Base-by-base conservation (phyloP, 805 yeast genomes). In the Osmozyma mogii region DNA sequence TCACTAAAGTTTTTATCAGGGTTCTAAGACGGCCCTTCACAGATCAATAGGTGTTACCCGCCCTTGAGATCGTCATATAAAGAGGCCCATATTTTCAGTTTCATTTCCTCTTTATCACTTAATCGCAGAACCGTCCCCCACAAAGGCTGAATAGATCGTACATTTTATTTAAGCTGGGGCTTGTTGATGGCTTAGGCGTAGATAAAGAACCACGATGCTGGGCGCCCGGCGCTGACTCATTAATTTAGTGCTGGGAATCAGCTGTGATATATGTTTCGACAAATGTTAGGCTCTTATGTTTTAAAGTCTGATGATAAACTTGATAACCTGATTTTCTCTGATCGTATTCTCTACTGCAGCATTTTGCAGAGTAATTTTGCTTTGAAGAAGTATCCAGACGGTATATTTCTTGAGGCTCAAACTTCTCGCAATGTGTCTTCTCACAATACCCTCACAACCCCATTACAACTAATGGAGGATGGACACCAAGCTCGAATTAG, bases 161-260 rank as follows among this genome's bases (percentile, higher is more conserved):
- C 17, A 12, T 34, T 14, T 28, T 23, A 19, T 31, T 34, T 29
- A 30, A 41, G 30, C 30, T 35, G 47, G 37, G 28, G 45, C 29
- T 28, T 23, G 20, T 38, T 16, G 19, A 35, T 36, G 45, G 45
- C 43, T 29, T 22, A 41, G 36, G 47, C 47, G 45, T 34, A 43
- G 43, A 43, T 32, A 25, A 30, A 36, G 24, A 29, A 31, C 45
- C 47, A 43, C 47, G 45, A 41, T 43, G 43, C 47, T 43, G 47
- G 47, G 47, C 47, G 47, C 47, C 47, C 37, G 47, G 32, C 44
- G 47, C 37, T 41, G 47, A 43, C 45, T 28, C 30, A 32, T 35
- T 36, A 17, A 38, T 43, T 45, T 40, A 38, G 31, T 43, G 45
- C 36, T 41, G 40, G 47, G 47, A 43, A 43, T 43, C 47, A 43